Base-by-base conservation (phyloP, 371 early-diverging fungal species). In the Catenaria anguillulae region DNA sequence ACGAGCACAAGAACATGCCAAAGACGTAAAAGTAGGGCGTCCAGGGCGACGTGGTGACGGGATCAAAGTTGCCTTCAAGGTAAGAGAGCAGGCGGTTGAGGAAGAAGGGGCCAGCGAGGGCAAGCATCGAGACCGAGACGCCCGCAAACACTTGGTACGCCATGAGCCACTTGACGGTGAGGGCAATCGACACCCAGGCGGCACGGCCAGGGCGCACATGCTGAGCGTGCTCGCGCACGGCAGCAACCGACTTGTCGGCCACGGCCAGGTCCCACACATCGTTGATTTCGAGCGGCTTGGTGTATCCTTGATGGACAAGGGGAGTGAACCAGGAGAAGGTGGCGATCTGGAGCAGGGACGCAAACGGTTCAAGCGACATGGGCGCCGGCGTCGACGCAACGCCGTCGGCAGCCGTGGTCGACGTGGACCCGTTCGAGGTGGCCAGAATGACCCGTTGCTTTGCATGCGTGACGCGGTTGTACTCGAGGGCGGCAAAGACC, bases 251-350 rank as follows among this genome's bases (percentile, higher is more conserved):
- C 58, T 35, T 58, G 42, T 58, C 58, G 15, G 15, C 17, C 13
- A 29, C 26, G 26, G 21, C 31, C 17, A 58, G 42, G 42, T 36
- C 58, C 58, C 58, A 58, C 15, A 58, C 17, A 23, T 58, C 58
- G 31, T 8, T 2, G n/a, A 58, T n/a, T 15, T 58, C 58, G 24
- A 58, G 42, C 36, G 58, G 42, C 17, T 15, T 12, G 24, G 23
- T 33, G 31, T 58, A 58, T 2, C 58, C 58, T 17, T 33, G 31
- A 23, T 46, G 46, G 21, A 58, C 58, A 26, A 58, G 36, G 26
- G 58, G 58, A 17, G 58, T 58, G 36, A 58, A 58, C 58, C 58
- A 58, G 35, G 26, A 23, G 42, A 58, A 58, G 15, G 42, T 58
- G 58, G 58, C 58, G 13, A 33, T 13, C 58, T 58, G 40, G 21